These are phyloP conservation scores for Debaryomyces sp. DNA, from an alignment of 1,139 yeast species.

Conservation along the genomic window DNA sequence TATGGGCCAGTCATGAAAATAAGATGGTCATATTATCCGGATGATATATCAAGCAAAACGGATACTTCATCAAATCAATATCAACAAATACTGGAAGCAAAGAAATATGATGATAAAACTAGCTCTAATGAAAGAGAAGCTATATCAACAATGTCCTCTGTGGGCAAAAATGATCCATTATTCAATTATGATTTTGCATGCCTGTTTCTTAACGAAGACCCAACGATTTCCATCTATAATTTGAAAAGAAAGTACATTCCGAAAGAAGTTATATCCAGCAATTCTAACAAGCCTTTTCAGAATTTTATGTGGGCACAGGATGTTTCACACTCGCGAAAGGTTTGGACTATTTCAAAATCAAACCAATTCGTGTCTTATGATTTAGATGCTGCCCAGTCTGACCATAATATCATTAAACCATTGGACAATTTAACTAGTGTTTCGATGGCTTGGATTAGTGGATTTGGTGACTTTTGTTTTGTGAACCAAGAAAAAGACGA, in stretches of 20 bases:
- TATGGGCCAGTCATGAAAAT: conserved; percentile 79
- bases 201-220: conserved; percentile 76
- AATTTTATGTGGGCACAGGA: conserved; percentile 48
- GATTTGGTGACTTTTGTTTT: conserved; percentile 51
- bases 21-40: conserved; percentile 57
- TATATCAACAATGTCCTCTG: conserved; percentile 16
- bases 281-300: conserved; percentile 48
- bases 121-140: conserved; percentile 32
- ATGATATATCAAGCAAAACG: not conserved
- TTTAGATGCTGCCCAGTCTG: conserved; percentile 34
- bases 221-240: conserved; percentile 73
- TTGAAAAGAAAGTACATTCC: conserved; percentile 78
- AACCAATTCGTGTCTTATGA: conserved; percentile 56
- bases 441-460: conserved; percentile 58
- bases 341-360: conserved; percentile 52
- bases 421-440: conserved; percentile 56
- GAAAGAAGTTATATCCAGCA: conserved; percentile 60
- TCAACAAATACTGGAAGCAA: not conserved
- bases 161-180: conserved; percentile 20
- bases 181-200: conserved; percentile 71
- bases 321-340: conserved; percentile 22
- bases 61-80: not conserved
- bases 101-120: conserved; percentile 16
- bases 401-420: conserved; percentile 46
- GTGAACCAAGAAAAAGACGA: conserved; percentile 55